Evolutionary conservation across 1,284 basidiomycete species (phyloP), one percentile per base, ranked within the genome.

Genomic region (Waitea zeae): DNA sequence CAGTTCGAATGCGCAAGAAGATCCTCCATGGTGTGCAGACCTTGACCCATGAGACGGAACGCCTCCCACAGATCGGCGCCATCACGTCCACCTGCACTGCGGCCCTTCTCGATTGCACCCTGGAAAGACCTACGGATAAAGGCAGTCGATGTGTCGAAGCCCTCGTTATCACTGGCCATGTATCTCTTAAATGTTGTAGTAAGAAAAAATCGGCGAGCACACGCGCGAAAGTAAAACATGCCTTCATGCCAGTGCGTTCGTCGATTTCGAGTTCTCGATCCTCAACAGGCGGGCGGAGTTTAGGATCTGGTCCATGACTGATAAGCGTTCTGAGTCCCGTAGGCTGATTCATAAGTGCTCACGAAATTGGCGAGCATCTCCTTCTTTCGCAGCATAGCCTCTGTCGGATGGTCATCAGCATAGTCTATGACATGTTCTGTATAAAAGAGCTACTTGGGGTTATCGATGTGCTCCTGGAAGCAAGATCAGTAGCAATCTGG

Each of bases 231-330:
- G 28, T n/a, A 20, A 30, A 22, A 29, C 30, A 11, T 42, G 69
- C 81, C 66, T 88, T 88, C 83, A 89, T 88, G 15, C 84, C 84
- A 2, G 72, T 84, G n/a, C 63, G 57, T 20, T 67, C 61, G 47
- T 90, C 84, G 36, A 89, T 73, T 48, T 87, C 75, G 18, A 89
- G 67, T 51, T 90, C 86, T 34, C 66, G 56, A 11, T 61, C 61
- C 38, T 71, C 53, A 32, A 89, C 72, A 2, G 83, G 84, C 12
- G 76, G 77, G 36, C 86, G 69, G 29, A 89, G 67, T 36, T 78
- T 74, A 2, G 69, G 63, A 45, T 83, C n/a, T n/a, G n/a, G n/a
- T n/a, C n/a, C n/a, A n/a, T n/a, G n/a, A n/a, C n/a, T n/a, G n/a
- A n/a, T n/a, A n/a, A n/a, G n/a, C n/a, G n/a, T n/a, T n/a, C n/a